phyloP scores from a whole-genome alignment of 2,329 filamentous ascomycete genomes.

The Scedosporium boydii region DNA sequence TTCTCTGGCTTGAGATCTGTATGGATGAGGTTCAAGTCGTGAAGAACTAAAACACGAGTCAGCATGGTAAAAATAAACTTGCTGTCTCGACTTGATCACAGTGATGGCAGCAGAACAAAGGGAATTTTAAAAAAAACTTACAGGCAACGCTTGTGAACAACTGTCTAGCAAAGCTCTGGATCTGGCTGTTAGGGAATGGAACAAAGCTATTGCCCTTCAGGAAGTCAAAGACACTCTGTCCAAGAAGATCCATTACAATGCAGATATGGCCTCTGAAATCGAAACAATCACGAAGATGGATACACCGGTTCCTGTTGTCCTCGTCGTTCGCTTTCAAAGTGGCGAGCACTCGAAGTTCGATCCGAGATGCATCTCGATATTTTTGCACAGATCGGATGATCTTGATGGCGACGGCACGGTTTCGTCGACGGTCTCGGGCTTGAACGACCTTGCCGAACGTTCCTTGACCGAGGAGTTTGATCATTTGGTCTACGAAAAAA shows the following conservation, averaged over 20 bases:
- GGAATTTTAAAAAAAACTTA: constrained; percentile 37
- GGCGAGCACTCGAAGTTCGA: constrained; percentile 85
- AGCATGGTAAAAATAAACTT: constrained; percentile 8
- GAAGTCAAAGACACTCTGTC: constrained; percentile 97
- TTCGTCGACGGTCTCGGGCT: constrained; percentile 69
- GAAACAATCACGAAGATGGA: constrained; percentile 93
- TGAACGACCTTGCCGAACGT: constrained; percentile 98
- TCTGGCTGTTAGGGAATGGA: constrained; percentile 96
- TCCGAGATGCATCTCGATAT: constrained; percentile 90
- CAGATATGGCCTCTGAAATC: constrained; percentile 97
- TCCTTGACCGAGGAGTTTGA: constrained; percentile 84
- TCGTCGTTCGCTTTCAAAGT: constrained; percentile 88
- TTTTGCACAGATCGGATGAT: constrained; percentile 98
- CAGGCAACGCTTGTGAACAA: constrained; percentile 97
- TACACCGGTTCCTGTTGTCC: constrained; percentile 89
- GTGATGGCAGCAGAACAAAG: not conserved
- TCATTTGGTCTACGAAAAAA: constrained; percentile 61
- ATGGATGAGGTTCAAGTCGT: constrained; percentile 95
- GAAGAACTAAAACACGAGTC: constrained; percentile 54
- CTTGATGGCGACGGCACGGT: constrained; percentile 83
- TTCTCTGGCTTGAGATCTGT: constrained; percentile 69
- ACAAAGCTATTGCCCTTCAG: constrained; percentile 92
- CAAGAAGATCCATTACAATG: constrained; percentile 66
- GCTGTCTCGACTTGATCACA: not conserved
- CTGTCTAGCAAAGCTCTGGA: constrained; percentile 92